Conservation (phyloP, 371 early-diverging fungal genomes). For the Lichtheimia hyalospora region DNA sequence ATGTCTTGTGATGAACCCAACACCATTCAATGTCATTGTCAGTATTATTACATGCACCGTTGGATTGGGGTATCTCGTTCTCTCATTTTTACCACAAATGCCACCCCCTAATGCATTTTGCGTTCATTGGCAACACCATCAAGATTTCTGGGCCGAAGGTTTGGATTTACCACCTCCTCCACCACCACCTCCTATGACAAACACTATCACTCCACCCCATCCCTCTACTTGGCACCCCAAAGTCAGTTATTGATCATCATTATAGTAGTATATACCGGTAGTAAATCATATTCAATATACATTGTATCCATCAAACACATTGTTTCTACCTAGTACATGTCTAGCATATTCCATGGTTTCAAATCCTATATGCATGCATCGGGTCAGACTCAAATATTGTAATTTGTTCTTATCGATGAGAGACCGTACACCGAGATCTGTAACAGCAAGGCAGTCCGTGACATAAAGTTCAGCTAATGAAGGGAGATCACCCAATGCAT, state of each 20-base stretch:
- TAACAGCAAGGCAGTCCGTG: neutral
- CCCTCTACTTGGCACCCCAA: slow-evolving; percentile 3
- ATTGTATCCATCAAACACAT: neutral
- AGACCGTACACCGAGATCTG: neutral
- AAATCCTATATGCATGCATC: no score
- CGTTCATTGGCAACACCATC: slow-evolving; percentile 35
- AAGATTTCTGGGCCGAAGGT: slow-evolving; percentile 37
- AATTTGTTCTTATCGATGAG: neutral
- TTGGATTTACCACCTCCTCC: slow-evolving; percentile 6
- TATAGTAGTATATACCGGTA: no score
- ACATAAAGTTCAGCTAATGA: neutral
- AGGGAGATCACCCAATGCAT: neutral
- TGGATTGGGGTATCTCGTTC: slow-evolving; percentile 31
- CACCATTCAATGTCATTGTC: slow-evolving; percentile 36
- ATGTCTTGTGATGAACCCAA: slow-evolving; percentile 33
- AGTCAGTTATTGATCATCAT: no score
- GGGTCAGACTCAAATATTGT: no score
- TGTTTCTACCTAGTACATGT: no score
- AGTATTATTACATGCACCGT: slow-evolving; percentile 32
- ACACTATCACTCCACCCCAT: neutral
- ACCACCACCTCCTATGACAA: neutral
- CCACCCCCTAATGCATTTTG: slow-evolving; percentile 33
- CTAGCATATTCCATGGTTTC: no score
- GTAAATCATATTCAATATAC: neutral
- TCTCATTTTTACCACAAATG: slow-evolving; percentile 28